A percentile compares a stretch with the other conserved stretches of the same genome.
These are phyloP conservation scores for Ramaria sp. DNA, from an alignment of 768 basidiomycete genomes.

Conservation along the genomic window DNA sequence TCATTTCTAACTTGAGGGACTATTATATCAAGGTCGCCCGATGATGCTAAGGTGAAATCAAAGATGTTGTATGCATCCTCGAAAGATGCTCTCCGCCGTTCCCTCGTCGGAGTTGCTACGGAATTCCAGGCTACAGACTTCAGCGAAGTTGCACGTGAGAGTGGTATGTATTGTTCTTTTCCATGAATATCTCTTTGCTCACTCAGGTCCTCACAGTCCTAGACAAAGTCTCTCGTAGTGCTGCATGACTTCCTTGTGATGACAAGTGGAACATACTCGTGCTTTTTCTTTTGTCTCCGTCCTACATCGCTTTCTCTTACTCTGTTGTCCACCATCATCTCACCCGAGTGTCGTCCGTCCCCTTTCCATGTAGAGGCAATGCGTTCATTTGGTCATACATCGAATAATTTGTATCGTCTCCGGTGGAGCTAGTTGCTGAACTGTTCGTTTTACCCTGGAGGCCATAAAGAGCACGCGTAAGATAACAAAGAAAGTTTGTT, in stretches of 20 bases:
- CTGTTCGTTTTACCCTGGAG: not conserved
- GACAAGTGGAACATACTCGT: not conserved
- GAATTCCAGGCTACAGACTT: conserved; percentile 84
- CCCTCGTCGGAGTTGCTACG: conserved; percentile 62
- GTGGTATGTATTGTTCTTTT: conserved; percentile 35
- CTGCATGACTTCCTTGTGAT: not conserved
- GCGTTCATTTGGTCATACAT: not conserved
- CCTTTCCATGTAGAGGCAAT: not conserved
- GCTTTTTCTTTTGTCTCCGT: not conserved
- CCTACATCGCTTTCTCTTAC: not conserved
- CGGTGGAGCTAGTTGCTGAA: too few relatives aligned
- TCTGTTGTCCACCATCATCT: not conserved
- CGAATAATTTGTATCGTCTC: not conserved
- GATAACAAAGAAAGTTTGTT: too few relatives aligned
- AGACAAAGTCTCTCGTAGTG: conserved; percentile 8
- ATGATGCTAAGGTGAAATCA: conserved; percentile 70
- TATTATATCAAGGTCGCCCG: conserved; percentile 63
- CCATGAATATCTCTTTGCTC: not conserved
- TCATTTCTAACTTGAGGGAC: not conserved
- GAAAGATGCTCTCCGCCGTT: conserved; percentile 62
- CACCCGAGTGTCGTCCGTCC: not conserved
- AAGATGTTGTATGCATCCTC: conserved; percentile 95
- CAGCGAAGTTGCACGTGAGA: conserved; percentile 60
- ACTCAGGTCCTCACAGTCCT: conserved; percentile 1
- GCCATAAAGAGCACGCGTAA: not conserved